phyloP scores from a whole-genome alignment of 306 rosid genomes.

The Urtica urens region DNA sequence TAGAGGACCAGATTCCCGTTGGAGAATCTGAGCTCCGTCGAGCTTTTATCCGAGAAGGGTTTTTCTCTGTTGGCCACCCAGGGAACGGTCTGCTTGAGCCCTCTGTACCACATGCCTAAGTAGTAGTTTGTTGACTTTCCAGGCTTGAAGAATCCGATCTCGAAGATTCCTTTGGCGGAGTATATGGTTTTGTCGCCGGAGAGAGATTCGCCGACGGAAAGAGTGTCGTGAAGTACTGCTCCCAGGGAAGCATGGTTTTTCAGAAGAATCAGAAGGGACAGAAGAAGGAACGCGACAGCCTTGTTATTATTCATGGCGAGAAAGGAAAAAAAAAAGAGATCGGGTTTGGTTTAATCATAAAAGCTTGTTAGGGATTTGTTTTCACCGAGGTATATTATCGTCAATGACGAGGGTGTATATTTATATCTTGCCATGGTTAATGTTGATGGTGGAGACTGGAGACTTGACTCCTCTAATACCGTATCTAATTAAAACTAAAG shows the following conservation, averaged over 20 bases:
- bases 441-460: too few relatives aligned
- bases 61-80: slow-evolving; percentile 54
- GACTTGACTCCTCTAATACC: too few relatives aligned
- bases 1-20: slow-evolving; percentile 36
- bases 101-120: slow-evolving; percentile 43
- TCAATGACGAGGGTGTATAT: too few relatives aligned
- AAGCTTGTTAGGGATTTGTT: too few relatives aligned
- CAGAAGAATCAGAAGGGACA: slow-evolving; percentile 16
- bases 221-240: slow-evolving; percentile 20
- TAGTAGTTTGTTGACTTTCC: slow-evolving; percentile 46
- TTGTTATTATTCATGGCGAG: slow-evolving; percentile 18
- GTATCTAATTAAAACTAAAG: too few relatives aligned
- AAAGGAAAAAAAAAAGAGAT: too few relatives aligned
- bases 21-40: slow-evolving; percentile 22
- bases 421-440: too few relatives aligned
- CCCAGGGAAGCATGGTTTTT: slow-evolving; percentile 12
- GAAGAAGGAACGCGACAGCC: slow-evolving; percentile 16
- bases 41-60: slow-evolving; percentile 33
- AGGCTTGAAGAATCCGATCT: slow-evolving; percentile 44
- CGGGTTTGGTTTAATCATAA: too few relatives aligned
- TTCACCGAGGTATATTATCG: too few relatives aligned
- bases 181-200: slow-evolving; percentile 44
- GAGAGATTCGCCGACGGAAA: slow-evolving; percentile 32
- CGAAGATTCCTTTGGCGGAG: slow-evolving; percentile 28
- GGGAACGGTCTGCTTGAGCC: slow-evolving; percentile 12